Evolutionary conservation across 2,329 filamentous ascomycete species (phyloP).

Genomic region (Massarina eburnea): DNA sequence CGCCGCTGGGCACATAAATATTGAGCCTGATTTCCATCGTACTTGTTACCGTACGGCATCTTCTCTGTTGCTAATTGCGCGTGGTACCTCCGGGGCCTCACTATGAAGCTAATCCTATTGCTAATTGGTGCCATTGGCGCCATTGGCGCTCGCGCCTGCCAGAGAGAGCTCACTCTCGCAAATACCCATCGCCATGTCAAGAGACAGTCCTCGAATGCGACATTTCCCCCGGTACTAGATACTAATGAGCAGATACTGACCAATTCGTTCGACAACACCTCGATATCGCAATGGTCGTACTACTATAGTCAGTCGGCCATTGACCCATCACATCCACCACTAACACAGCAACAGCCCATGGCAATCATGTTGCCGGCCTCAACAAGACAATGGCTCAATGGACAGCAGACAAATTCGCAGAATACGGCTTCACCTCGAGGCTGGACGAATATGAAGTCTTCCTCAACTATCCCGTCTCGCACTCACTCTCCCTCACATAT

Average conservation of each 20-base stretch:
- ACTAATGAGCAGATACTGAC: constrained; percentile 43
- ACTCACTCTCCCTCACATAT: constrained; percentile 37
- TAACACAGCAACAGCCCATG: constrained; percentile 29
- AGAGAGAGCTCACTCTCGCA: constrained; percentile 30
- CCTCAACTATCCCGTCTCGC: constrained; percentile 42
- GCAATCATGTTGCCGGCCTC: constrained; percentile 34
- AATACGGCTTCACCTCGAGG: constrained; percentile 39
- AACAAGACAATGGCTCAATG: constrained; percentile 45
- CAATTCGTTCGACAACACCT: constrained; percentile 45
- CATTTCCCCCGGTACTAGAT: constrained; percentile 38
- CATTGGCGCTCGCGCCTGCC: constrained; percentile 37
- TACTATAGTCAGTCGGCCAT: constrained; percentile 36
- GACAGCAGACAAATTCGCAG: constrained; percentile 41
- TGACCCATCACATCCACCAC: not conserved
- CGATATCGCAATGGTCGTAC: constrained; percentile 42
- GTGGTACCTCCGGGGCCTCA: constrained; percentile 7
- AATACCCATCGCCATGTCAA: constrained; percentile 27
- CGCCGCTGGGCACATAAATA: not conserved
- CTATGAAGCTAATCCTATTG: constrained; percentile 28
- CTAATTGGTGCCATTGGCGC: constrained; percentile 25
- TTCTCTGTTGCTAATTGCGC: no score
- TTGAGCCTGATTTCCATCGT: not conserved
- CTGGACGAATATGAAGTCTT: constrained; percentile 43
- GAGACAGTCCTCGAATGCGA: constrained; percentile 24
- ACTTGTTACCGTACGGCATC: not conserved